phyloP scores from a whole-genome alignment of 1,284 basidiomycete genomes.

The Austroboletus niveus region DNA sequence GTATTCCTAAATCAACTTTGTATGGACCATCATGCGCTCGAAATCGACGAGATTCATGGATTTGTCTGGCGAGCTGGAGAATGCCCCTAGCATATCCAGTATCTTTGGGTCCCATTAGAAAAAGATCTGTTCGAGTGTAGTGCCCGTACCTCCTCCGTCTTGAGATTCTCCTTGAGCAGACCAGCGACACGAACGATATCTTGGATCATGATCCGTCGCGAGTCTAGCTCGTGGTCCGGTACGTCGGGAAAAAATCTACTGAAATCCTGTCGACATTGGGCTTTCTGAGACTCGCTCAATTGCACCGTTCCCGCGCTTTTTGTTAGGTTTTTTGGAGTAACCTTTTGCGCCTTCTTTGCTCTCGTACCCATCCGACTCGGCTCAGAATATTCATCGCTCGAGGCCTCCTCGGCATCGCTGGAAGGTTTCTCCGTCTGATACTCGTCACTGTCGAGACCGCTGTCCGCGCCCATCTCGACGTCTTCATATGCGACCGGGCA shows the following conservation, averaged over 20 bases:
- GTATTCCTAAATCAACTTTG: constrained; percentile 39
- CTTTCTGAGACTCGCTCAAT: constrained; percentile 51
- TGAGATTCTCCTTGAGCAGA: constrained; percentile 65
- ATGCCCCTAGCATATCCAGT: constrained; percentile 69
- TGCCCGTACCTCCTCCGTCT: constrained; percentile 60
- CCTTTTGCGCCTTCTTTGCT: constrained; percentile 13
- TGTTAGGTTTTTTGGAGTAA: constrained; percentile 1
- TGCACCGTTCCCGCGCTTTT: constrained; percentile 10
- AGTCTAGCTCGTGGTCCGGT: constrained; percentile 40
- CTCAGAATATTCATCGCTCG: constrained; percentile 32
- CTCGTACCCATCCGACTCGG: constrained; percentile 4
- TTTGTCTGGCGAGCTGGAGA: constrained; percentile 65
- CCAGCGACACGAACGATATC: constrained; percentile 59
- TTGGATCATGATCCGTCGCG: constrained; percentile 56
- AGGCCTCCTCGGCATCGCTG: constrained; percentile 12
- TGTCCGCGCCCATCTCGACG: constrained; percentile 20
- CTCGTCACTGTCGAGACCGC: constrained; percentile 26
- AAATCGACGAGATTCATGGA: constrained; percentile 68
- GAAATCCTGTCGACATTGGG: constrained; percentile 57
- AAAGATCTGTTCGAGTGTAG: background rate
- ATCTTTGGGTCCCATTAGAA: constrained; percentile 43
- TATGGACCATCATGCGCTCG: constrained; percentile 64
- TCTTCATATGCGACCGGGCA: constrained; percentile 19
- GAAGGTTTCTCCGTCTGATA: constrained; percentile 23
- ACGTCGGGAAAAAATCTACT: constrained; percentile 64